Base-by-base conservation (phyloP, 2,329 filamentous ascomycete species). In the Purpureocillium takamizusanense region DNA sequence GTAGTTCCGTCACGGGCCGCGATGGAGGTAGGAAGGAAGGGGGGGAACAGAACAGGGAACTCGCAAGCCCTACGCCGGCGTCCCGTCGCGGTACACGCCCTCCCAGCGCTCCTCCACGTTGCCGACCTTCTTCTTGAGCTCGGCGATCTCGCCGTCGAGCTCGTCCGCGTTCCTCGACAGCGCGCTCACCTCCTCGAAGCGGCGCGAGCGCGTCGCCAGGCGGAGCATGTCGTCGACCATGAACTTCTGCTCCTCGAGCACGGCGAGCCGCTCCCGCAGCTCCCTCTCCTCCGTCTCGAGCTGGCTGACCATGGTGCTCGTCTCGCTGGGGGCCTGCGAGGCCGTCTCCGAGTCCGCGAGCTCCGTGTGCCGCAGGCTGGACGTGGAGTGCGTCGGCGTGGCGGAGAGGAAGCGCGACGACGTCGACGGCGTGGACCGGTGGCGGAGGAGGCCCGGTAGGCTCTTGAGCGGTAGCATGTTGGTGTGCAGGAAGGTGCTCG, bases 221-320 rank as follows among this genome's bases (percentile, higher is more conserved):
- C 76, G 76, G 33, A 94, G 77, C 87, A 94, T 94, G 49, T 86
- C 80, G 29, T 81, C 78, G 0, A 95, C 87, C 62, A 95, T 78
- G 60, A 94, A 94, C 46, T 81, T 83, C 58, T 95, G 89, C 61
- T 95, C 89, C 57, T 95, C 87, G 1, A 95, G 70, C 7, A 95
- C 81, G 23, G 92, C 83, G 11, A 95, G 65, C 4, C 79, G 70
- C 52, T 95, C 88, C 13, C 83, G 76, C 2, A 94, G 65, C 15
- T 86, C 77, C 55, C 86, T 90, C 58, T 95, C 88, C 55, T 95
- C 87, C 0, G 74, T 76, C 59, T 94, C 88, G 4, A 94, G 62
- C 27, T 69, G 65, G 41, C 70, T 75, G 1, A 74, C 65, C 1
- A 66, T 65, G 12, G 70, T 76, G 52, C 70, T 75, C 2, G 63